Conservation (phyloP, 352 stramenopile genomes). For the Pythium oligandrum region DNA sequence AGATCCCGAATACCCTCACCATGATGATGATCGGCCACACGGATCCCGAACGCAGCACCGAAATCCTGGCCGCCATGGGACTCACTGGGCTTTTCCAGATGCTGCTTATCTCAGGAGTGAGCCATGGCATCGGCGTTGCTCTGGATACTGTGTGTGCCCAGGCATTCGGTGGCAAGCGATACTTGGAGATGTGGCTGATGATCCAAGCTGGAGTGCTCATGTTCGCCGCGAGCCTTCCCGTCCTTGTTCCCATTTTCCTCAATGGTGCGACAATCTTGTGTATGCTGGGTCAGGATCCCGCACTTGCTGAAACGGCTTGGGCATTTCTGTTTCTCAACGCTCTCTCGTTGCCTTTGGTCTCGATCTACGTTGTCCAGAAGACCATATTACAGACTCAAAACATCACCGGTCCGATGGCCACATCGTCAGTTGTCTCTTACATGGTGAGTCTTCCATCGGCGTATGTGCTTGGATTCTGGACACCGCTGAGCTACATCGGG, state of each 20-base stretch:
- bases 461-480: conserved; percentile 37
- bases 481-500: conserved; percentile 28
- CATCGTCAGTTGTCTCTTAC: conserved; percentile 15
- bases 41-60: conserved; percentile 8
- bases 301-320: conserved; percentile 28
- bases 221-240: conserved; percentile 9
- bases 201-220: conserved; percentile 25
- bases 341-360: conserved; percentile 16
- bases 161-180: conserved; percentile 19
- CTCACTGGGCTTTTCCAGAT: background rate
- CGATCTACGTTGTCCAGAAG: conserved; percentile 25
- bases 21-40: background rate
- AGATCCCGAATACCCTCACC: background rate
- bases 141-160: conserved; percentile 32
- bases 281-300: conserved; percentile 19
- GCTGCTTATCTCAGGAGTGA: conserved; percentile 14
- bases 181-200: conserved; percentile 24
- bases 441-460: conserved; percentile 10
- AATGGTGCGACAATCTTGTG: conserved; percentile 14
- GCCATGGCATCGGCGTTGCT: conserved; percentile 19
- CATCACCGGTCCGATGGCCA: conserved; percentile 20
- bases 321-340: conserved; percentile 25
- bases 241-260: conserved; percentile 7
- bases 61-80: background rate
- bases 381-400: conserved; percentile 32